Conservation (phyloP, 2,329 filamentous ascomycete genomes). For the Akanthomyces muscarius region DNA sequence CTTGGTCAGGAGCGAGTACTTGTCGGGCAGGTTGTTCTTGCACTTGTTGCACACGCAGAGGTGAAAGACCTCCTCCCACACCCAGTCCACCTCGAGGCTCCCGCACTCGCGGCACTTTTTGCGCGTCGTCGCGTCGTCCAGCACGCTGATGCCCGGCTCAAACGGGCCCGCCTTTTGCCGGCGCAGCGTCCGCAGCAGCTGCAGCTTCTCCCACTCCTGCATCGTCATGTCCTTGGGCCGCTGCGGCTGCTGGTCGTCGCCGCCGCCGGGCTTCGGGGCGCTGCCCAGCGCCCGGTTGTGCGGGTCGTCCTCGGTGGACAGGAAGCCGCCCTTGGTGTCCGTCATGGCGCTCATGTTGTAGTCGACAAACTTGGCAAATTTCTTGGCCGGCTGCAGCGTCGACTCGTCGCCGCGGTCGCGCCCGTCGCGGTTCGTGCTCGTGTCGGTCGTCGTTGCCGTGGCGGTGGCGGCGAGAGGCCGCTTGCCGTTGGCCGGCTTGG, state of each 20-base stretch:
- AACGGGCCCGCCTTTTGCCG: constrained; percentile 75
- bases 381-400: constrained; percentile 69
- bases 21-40: constrained; percentile 87
- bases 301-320: constrained; percentile 88
- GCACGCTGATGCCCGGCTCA: constrained; percentile 79
- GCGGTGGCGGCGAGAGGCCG: constrained; percentile 55
- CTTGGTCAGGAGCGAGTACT: constrained; percentile 93
- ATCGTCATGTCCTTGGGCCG: constrained; percentile 86
- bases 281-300: constrained; percentile 68
- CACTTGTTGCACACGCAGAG: constrained; percentile 74
- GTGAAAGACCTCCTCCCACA: constrained; percentile 83
- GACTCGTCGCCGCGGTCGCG: constrained; percentile 45
- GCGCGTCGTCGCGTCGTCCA: constrained; percentile 58
- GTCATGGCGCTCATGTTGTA: constrained; percentile 98
- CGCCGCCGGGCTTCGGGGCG: constrained; percentile 33
- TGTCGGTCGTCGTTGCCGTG: constrained; percentile 27
- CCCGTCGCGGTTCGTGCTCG: constrained; percentile 66
- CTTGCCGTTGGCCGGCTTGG: constrained; percentile 52
- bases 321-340: constrained; percentile 93
- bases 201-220: constrained; percentile 84
- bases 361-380: constrained; percentile 92
- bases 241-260: constrained; percentile 52
- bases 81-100: constrained; percentile 85
- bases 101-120: constrained; percentile 82
- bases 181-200: constrained; percentile 68